phyloP scores from a whole-genome alignment of 129 eudicot species.

The Tanacetum coccineum region DNA sequence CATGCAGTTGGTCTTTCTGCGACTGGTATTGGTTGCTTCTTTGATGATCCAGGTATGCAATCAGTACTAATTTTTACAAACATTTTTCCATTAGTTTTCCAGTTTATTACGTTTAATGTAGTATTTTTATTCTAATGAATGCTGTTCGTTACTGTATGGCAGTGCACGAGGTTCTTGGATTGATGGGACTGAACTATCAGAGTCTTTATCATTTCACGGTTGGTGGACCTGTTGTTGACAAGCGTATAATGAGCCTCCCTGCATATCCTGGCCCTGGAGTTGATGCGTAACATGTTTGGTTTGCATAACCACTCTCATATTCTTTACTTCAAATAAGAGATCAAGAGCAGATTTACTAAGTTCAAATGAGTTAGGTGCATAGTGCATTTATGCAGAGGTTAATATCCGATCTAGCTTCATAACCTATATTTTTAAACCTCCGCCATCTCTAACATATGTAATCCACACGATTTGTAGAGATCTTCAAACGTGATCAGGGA shows the following conservation, averaged over 20 bases:
- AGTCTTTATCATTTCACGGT: constrained; percentile 91
- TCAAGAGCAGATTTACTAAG: not conserved
- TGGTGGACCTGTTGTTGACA: constrained; percentile 81
- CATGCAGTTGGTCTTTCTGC: constrained; percentile 95
- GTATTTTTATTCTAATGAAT: not conserved
- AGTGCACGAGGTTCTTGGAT: constrained; percentile 90
- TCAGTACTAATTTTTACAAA: no score
- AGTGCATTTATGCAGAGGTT: no score
- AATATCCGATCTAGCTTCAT: no score
- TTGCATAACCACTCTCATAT: not conserved
- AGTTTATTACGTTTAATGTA: not conserved
- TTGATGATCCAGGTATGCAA: constrained; percentile 94
- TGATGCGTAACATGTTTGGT: constrained; percentile 34
- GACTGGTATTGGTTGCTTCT: constrained; percentile 98
- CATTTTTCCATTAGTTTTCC: not conserved
- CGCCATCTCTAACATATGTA: not conserved
- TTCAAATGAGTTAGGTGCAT: no score
- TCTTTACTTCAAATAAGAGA: not conserved
- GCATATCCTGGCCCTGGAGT: constrained; percentile 84
- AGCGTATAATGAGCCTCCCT: constrained; percentile 88
- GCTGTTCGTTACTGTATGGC: constrained; percentile 18
- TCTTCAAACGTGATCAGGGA: not conserved
- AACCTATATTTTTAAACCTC: no score
- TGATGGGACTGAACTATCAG: constrained; percentile 68
- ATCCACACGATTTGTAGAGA: not conserved